A percentile compares a stretch with the other conserved stretches of the same genome.
Conservation (phyloP, 441 rosid genomes). For the Isatis lusitanica region DNA sequence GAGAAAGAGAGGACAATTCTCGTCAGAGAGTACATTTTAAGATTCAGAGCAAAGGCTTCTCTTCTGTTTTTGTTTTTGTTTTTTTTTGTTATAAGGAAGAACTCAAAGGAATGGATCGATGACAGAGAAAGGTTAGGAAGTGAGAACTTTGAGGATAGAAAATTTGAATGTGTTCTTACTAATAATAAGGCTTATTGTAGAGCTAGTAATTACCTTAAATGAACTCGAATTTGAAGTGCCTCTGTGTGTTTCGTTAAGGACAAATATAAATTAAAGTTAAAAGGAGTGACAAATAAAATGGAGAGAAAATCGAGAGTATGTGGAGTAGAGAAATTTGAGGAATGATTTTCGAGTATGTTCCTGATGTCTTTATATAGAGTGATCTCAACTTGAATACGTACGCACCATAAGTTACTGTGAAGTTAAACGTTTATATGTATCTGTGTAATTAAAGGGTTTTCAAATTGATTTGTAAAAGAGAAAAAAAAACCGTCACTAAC, state of each 20-base stretch:
- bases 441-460: too few species aligned
- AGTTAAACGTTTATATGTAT: too few species aligned
- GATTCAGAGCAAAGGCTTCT: not conserved
- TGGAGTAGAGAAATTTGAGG: not conserved
- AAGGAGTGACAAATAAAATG: not conserved
- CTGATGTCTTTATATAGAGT: too few species aligned
- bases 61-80: not conserved
- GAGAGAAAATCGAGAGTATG: not conserved
- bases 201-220: not conserved
- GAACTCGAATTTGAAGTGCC: not conserved
- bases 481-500: too few species aligned
- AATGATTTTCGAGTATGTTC: too few species aligned
- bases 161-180: not conserved
- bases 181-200: not conserved
- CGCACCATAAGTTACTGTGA: too few species aligned
- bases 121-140: not conserved
- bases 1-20: not conserved
- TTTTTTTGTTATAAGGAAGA: not conserved
- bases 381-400: too few species aligned
- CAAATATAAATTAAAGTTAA: not conserved
- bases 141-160: not conserved
- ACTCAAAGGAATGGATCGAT: not conserved
- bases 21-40: slow-evolving; percentile 7
- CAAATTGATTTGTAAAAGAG: too few species aligned
- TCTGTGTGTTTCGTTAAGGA: not conserved